Evolutionary conservation across 306 rosid species (phyloP), one percentile per base, ranked within the genome.

Genomic region (Cicer bijugum): DNA sequence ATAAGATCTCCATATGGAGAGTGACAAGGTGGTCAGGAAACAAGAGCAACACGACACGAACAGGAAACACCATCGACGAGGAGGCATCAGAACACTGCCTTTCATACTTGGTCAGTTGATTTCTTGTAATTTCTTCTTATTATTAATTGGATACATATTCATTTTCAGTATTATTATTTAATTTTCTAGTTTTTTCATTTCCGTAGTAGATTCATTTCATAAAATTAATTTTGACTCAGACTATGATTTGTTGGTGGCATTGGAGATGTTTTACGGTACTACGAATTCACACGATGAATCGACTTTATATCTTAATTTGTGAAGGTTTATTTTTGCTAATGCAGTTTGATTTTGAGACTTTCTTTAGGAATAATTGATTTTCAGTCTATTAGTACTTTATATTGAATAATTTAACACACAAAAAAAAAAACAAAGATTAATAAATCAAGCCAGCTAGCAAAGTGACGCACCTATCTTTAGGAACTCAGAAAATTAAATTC

Each of bases 71-170:
- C 77, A 1, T n/a, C 71, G 17, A 77, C 83, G 77, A 45, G 93
- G 93, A 69, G 93, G 93, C 42, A 15, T 89, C 75, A 46, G 76
- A 81, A 83, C 93, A 74, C 45, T 89, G 81, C 90, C 90, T 66
- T 89, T 89, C 84, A 86, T 89, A 66, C 85, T 89, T 38, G 86
- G 93, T 88, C 2, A 52, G 73, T 23, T 23, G 33, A 2, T 23
- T 2, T 23, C 4, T 23, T 23, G 4, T 23, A 23, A 23, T 23
- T 23, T 28, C 0, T 20, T 16, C 17, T 17, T 53, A 10, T 46
- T 46, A 46, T 10, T 46, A 46, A 4, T 28, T 28, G 35, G 35
- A 28, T 28, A 4, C 35, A 28, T 28, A 28, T 28, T 28, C 35
- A 28, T 28, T 28, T 4, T 28, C 35, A 28, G 5, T 28, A 28